Evolutionary conservation across 805 yeast genomes (phyloP).

Genomic region (Schwanniomyces vanrijiae): DNA sequence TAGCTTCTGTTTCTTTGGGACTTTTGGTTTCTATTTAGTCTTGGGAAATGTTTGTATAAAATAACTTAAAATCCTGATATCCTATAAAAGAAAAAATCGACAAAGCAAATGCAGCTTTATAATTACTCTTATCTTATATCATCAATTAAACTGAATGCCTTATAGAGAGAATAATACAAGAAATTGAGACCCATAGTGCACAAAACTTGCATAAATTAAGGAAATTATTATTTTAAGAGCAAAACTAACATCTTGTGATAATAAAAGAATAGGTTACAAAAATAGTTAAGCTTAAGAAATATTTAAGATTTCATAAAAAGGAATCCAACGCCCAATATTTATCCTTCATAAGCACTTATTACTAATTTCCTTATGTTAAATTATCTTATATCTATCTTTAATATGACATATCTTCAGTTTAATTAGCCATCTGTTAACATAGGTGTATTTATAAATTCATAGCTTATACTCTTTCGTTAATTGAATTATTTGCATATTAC

Average conservation of each 20-base stretch:
- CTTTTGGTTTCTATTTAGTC: conserved; percentile 2
- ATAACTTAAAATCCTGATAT: conserved; percentile 4
- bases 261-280: no score
- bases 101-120: conserved; percentile 2
- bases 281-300: no score
- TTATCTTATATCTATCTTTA: conserved; percentile 6
- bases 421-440: conserved; percentile 8
- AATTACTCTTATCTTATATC: background rate
- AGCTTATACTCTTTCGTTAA: conserved; percentile 2
- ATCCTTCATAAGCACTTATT: conserved; percentile 20
- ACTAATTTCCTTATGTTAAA: conserved; percentile 5
- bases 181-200: conserved; percentile 3
- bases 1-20: conserved; percentile 1
- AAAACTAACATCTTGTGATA: conserved; percentile 2
- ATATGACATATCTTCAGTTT: conserved; percentile 7
- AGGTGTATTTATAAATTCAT: conserved; percentile 9
- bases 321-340: conserved; percentile 34
- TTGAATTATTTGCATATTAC: background rate
- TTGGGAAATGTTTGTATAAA: conserved; percentile 2
- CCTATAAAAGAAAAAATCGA: conserved; percentile 2
- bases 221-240: conserved; percentile 2
- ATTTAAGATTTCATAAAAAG: no score
- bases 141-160: conserved; percentile 2
- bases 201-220: conserved; percentile 1
- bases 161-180: background rate